A percentile compares a stretch with the other conserved stretches of the same genome.
These are phyloP conservation scores for Blakeslea trispora DNA, from an alignment of 371 early-diverging fungal genomes.

Conservation along the genomic window DNA sequence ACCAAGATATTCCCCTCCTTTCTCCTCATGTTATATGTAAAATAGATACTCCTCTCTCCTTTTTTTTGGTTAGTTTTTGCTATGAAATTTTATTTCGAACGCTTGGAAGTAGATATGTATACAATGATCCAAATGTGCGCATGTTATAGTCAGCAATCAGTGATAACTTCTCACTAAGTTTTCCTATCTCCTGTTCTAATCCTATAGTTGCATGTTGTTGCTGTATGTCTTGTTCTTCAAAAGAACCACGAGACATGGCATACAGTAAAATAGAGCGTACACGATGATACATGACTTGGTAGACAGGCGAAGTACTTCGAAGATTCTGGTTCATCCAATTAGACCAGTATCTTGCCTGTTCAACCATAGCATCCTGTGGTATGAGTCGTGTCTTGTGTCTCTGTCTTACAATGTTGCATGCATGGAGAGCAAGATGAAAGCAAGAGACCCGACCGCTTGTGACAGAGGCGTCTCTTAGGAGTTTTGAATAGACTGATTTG, in stretches of 20 bases:
- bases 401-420: conserved; percentile 22
- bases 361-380: conserved; percentile 4
- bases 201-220: conserved; percentile 20
- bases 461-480: conserved; percentile 36
- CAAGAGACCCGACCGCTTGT: conserved; percentile 22
- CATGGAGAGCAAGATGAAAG: conserved; percentile 23
- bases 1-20: no score
- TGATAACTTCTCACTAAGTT: conserved; percentile 29
- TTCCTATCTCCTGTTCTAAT: conserved; percentile 27
- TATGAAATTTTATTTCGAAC: conserved; percentile 1
- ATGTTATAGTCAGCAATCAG: conserved; percentile 34
- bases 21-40: no score
- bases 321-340: conserved; percentile 36
- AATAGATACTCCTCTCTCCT: no score
- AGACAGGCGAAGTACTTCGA: conserved; percentile 26
- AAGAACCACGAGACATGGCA: conserved; percentile 6
- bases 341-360: conserved; percentile 30
- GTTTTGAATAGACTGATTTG: conserved; percentile 36
- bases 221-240: background rate
- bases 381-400: background rate
- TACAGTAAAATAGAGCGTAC: conserved; percentile 12
- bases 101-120: conserved; percentile 22
- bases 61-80: no score
- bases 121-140: conserved; percentile 33
- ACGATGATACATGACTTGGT: conserved; percentile 35